Evolutionary conservation across 495 filamentous ascomycete genomes (phyloP).

Genomic region (Trichoderma gamsii): DNA sequence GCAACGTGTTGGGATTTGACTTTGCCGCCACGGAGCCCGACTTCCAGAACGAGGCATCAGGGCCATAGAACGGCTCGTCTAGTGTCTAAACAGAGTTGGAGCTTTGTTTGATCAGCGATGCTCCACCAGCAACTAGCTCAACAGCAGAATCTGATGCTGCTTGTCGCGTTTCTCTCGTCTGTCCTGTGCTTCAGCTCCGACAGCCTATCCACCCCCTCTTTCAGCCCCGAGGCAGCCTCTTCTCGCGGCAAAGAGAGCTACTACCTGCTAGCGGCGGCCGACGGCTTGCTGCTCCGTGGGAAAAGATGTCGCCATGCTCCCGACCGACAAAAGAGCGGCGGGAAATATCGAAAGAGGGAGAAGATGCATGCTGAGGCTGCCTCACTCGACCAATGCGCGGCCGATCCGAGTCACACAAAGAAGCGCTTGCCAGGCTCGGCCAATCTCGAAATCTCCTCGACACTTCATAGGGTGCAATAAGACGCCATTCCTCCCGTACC

Average conservation of each 20-base stretch:
- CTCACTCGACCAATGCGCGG: not conserved
- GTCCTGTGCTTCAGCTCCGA: not conserved
- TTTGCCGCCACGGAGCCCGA: not conserved
- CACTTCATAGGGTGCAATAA: not conserved
- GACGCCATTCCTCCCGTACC: not conserved
- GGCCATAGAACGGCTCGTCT: not conserved
- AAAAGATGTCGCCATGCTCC: not conserved
- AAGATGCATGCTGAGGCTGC: not conserved
- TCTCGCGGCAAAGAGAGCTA: not conserved
- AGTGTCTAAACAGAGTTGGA: not conserved
- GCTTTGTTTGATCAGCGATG: not conserved
- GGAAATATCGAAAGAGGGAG: not conserved
- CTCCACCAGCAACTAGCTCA: constrained; percentile 1
- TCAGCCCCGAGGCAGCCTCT: not conserved
- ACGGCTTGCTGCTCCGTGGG: not conserved
- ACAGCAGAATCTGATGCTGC: not conserved
- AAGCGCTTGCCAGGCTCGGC: constrained; percentile 6
- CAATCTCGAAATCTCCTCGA: not conserved
- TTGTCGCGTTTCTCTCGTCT: not conserved
- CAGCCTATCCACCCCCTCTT: not conserved
- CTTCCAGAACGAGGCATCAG: not conserved
- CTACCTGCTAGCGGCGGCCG: not conserved
- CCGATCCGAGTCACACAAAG: not conserved
- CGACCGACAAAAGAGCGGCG: not conserved
- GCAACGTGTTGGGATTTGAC: not conserved